These are phyloP conservation scores for Ogataea henricii DNA, from an alignment of 805 yeast species.

Conservation along the genomic window DNA sequence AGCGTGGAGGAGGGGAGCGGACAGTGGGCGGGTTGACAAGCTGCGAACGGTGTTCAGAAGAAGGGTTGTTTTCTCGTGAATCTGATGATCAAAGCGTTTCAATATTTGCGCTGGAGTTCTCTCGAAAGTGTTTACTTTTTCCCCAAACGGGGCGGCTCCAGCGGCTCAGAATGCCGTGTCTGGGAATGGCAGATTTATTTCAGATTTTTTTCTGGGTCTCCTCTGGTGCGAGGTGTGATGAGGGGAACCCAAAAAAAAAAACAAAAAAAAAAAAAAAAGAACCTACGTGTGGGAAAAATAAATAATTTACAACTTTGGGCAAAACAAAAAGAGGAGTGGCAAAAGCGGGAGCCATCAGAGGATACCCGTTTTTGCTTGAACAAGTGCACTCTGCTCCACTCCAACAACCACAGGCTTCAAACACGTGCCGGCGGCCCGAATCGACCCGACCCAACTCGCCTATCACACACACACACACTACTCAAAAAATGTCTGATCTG, in stretches of 20 bases:
- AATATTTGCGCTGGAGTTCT: constrained; percentile 8
- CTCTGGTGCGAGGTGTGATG: background rate
- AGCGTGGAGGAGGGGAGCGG: too few species aligned
- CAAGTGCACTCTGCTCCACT: too few species aligned
- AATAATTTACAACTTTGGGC: background rate
- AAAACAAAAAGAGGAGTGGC: too few species aligned
- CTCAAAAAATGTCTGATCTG: constrained; percentile 18
- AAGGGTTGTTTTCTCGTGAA: background rate
- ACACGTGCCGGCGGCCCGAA: background rate
- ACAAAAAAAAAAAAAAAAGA: background rate
- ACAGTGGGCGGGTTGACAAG: too few species aligned
- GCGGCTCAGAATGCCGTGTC: background rate
- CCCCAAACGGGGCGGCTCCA: constrained; percentile 9
- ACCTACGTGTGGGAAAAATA: background rate
- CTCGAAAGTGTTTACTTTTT: constrained; percentile 21
- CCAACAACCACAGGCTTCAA: background rate
- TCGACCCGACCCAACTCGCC: too few species aligned
- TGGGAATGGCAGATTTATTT: constrained; percentile 3
- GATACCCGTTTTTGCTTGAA: too few species aligned
- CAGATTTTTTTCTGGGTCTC: too few species aligned
- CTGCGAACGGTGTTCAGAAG: background rate
- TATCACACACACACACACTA: too few species aligned
- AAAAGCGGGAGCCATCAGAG: too few species aligned
- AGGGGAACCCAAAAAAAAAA: background rate
- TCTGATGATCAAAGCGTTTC: constrained; percentile 4